Evolutionary conservation across 495 filamentous ascomycete genomes (phyloP).

Genomic region (Podospora didyma): DNA sequence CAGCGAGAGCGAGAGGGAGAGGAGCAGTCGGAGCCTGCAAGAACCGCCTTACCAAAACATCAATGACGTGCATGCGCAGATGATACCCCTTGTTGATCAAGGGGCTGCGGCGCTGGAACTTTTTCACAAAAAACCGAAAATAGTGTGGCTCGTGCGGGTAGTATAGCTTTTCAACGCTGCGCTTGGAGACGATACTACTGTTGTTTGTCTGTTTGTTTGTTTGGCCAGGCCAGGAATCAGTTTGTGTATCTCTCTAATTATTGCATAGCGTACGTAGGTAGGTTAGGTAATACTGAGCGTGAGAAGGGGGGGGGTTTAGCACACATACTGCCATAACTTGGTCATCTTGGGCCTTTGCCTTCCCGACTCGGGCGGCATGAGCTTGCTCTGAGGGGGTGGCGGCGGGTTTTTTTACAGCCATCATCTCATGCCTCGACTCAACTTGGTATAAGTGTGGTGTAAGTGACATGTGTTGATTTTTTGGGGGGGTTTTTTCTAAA

Average conservation of each 20-base stretch:
- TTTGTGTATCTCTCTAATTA: no score
- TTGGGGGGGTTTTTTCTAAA: no score
- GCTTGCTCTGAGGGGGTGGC: no score
- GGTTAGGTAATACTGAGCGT: no score
- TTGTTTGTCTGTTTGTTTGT: constrained; percentile 92
- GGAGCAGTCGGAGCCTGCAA: no score
- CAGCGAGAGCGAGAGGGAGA: no score
- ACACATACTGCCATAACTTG: constrained; percentile 68
- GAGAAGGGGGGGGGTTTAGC: neutral
- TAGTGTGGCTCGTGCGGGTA: constrained; percentile 69
- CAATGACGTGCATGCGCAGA: constrained; percentile 78
- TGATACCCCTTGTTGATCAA: constrained; percentile 87
- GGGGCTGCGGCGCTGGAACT: constrained; percentile 73
- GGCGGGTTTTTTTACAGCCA: neutral
- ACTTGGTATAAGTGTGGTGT: no score
- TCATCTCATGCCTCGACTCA: neutral
- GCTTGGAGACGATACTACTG: constrained; percentile 85
- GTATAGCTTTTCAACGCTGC: constrained; percentile 83
- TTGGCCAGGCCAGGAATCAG: neutral
- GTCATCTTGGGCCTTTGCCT: constrained; percentile 48
- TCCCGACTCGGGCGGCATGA: no score
- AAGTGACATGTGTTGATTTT: no score
- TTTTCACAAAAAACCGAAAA: constrained; percentile 82
- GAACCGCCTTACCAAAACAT: constrained; percentile 67
- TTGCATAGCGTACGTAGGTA: no score